Evolutionary conservation across 176 grass and related monocot genomes (phyloP), one percentile per base, ranked within the genome.

Genomic region (Coix lacrymajobi): DNA sequence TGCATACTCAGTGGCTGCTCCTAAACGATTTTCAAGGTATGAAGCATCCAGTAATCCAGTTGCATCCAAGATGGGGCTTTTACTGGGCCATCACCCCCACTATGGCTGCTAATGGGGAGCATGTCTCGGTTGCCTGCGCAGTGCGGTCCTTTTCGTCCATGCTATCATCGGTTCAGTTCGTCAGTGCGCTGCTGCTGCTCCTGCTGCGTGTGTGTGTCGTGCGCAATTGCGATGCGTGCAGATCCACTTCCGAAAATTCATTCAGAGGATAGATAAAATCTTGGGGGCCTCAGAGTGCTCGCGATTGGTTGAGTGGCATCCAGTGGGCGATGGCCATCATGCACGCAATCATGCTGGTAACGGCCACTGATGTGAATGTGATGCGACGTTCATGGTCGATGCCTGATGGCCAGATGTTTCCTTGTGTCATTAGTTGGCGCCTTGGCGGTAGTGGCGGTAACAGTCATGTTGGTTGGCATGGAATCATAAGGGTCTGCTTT

Each of bases 81-180:
- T 45, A 29, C 7, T 56, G 66, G 80, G 75, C 67, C 86, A 82
- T 73, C 57, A 76, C 80, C 65, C 8, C 11, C 79, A 86, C 70
- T 63, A 84, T 61, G 69, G 62, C 10, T n/a, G 31, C 73, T 65
- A 54, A 86, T 11, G 66, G 73, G 57, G 79, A 40, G 62, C 81
- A 89, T 69, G 65, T 49, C 72, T 31, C 28, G 44, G 83, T 89
- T 85, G 81, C 69, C 69, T 19, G 16, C 66, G 20, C 36, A 49
- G 79, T 71, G 83, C 12, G 70, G 88, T 90, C 88, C 30, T 78
- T 86, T 89, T 86, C 78, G 22, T 34, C 78, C 44, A 1, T 38
- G 46, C 68, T 69, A 39, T 80, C 82, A 54, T 38, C 65, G 31
- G 68, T 29, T 4, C 74, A 12, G 15, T 33, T 60, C 30, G 74